Conservation (phyloP, 176 grass and related monocot species). For the Eleusine coracana region DNA sequence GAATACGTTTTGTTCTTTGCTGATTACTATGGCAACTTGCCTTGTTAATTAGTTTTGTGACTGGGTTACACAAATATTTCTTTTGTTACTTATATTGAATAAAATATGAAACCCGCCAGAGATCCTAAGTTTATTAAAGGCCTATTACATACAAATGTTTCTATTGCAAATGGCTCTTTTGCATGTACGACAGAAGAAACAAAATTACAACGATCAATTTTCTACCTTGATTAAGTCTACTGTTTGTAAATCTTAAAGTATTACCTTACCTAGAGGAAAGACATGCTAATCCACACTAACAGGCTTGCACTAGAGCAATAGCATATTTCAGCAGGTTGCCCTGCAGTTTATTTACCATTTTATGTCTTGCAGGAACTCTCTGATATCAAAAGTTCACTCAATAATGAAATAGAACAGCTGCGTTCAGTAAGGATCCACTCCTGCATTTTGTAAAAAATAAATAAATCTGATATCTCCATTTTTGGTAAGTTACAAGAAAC, state of each 20-base stretch:
- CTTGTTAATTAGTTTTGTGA: not conserved
- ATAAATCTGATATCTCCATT: not conserved
- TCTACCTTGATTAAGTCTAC: not conserved
- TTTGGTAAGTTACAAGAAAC: conserved; percentile 26
- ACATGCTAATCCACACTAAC: not conserved
- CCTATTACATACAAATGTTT: not conserved
- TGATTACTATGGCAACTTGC: not conserved
- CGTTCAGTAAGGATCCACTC: conserved; percentile 63
- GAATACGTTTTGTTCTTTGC: not conserved
- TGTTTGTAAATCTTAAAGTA: not conserved
- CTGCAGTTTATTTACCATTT: conserved; percentile 29
- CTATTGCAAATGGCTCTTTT: not conserved
- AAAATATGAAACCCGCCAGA: not conserved
- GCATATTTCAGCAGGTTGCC: not conserved
- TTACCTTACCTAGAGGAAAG: not conserved
- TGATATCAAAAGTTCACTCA: conserved; percentile 78
- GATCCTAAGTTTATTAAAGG: not conserved
- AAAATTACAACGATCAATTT: not conserved
- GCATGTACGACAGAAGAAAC: not conserved
- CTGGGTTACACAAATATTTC: not conserved
- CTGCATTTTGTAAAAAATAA: conserved; percentile 10
- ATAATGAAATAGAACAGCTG: conserved; percentile 77
- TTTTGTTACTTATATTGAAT: not conserved
- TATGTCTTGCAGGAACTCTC: conserved; percentile 76
- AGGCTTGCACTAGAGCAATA: not conserved